Evolutionary conservation across 1,139 yeast genomes (phyloP), one percentile per base, ranked within the genome.

Genomic region (Candida dubliniensis): DNA sequence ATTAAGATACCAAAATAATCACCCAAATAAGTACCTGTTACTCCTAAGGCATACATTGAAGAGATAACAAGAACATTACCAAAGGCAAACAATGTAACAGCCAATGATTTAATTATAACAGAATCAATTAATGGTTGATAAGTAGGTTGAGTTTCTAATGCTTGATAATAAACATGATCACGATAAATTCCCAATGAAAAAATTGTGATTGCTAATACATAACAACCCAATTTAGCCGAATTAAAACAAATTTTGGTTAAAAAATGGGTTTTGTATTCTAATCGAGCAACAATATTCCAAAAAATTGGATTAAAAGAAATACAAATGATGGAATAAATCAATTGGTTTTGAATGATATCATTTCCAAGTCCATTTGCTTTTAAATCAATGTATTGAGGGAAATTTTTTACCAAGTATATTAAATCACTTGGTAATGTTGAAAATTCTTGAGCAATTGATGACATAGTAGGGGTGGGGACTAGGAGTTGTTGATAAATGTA

Each of bases 1-100:
- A 91, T 93, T 58, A 93, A 77, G 58, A 93, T 91, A 1, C 99
- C 99, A 66, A 93, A 93, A 68, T 93, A 95, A 66, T 93, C 99
- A 32, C 99, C 99, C 50, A 93, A 72, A 60, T 93, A 93, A 14
- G 99, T 93, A 12, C 99, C 99, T 9, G 97, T 91, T 50, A 93
- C 81, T 18, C 99, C 99, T 53, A 93, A 75, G n/a, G 87, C 85
- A 71, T 82, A 93, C 98, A 93, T 93, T 32, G 96, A 88, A 25
- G 83, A 68, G 36, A 87, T 53, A 1, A 91, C 98, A 45, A 93
- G 77, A 8, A 88, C 66, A 53, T 90, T 90, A 27, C 99, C 99
- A 43, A 74, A 63, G 1, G 64, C 79, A 55, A 90, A 86, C 8
- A 60, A 42, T 7, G 48, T 49, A 42, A 71, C 52, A 2, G 78